Evolutionary conservation across 2,329 filamentous ascomycete genomes (phyloP), one percentile per base, ranked within the genome.

Genomic region (Aspergillus brunneoviolaceus): DNA sequence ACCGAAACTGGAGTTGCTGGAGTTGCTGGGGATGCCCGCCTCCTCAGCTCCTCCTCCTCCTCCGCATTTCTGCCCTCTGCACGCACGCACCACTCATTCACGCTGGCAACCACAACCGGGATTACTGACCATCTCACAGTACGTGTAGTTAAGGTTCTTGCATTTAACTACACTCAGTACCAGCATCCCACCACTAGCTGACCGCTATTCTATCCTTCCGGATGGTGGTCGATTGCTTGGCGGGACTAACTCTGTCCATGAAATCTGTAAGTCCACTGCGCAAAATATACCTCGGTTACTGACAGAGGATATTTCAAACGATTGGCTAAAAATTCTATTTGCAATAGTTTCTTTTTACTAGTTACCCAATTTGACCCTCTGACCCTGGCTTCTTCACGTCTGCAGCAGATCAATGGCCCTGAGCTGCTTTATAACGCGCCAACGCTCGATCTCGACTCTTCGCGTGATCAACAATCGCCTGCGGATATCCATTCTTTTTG

Each of bases 381-480:
- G 39, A 6, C 39, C 16, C 16, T 19, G 16, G 1, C 39, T 19
- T 45, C 33, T 35, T 35, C 19, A 21, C 12, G 27, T 7, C 27
- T 29, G 27, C 3, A 29, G 7, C 27, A 35, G 42, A n/a, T 54
- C n/a, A 55, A n/a, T 48, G n/a, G 7, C 54, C 51, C 56, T 66
- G 57, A 10, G 69, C 87, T 42, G 80, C 80, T 74, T 93, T 94
- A 73, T 92, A 96, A 65, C 85, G 85, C 57, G 76, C 78, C 71
- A 95, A 76, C 29, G 89, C 89, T 65, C 85, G 82, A 55, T 89
- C 86, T 60, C 92, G 84, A 55, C 84, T 84, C 12, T 79, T 80
- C 69, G 87, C 89, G 73, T 96, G 92, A 47, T 89, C 84, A 1
- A 96, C 90, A 64, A 94, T 88, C 9, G 85, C 85, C 73, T 81